A percentile compares a stretch with the other conserved stretches of the same genome.
phyloP scores from a whole-genome alignment of 495 filamentous ascomycete genomes.

The Letharia lupina region DNA sequence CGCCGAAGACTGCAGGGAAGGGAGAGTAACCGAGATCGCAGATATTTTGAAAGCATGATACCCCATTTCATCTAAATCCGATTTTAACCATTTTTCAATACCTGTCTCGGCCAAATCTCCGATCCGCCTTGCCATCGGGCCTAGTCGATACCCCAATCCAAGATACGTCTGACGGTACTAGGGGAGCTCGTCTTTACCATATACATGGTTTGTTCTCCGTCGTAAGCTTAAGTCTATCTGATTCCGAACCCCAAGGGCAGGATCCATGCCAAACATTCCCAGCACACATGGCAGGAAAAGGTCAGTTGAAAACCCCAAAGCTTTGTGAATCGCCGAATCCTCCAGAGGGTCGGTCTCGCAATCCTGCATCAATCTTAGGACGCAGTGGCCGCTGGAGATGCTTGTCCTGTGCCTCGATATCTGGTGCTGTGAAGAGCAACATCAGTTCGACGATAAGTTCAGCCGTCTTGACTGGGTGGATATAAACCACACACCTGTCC shows the following conservation, averaged over 20 bases:
- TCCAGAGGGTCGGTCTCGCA: neutral
- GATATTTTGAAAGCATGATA: neutral
- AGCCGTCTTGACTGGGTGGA: neutral
- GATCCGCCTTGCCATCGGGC: neutral
- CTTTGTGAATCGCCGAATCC: neutral
- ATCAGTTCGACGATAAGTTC: neutral
- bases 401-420: neutral
- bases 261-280: too few relatives aligned
- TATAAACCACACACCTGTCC: neutral
- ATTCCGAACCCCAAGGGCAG: too few relatives aligned
- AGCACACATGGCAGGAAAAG: neutral
- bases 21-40: neutral
- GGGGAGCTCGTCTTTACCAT: neutral
- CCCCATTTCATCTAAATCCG: neutral
- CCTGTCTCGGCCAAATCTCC: neutral
- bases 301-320: neutral
- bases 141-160: neutral
- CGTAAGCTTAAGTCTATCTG: neutral
- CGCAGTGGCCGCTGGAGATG: neutral
- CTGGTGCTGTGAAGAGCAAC: neutral
- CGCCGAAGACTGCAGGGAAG: slow-evolving; percentile 29
- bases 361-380: neutral
- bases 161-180: neutral
- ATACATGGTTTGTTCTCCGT: neutral
- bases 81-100: neutral